Conservation (phyloP, 2,329 filamentous ascomycete genomes). For the Seiridium unicorne region DNA sequence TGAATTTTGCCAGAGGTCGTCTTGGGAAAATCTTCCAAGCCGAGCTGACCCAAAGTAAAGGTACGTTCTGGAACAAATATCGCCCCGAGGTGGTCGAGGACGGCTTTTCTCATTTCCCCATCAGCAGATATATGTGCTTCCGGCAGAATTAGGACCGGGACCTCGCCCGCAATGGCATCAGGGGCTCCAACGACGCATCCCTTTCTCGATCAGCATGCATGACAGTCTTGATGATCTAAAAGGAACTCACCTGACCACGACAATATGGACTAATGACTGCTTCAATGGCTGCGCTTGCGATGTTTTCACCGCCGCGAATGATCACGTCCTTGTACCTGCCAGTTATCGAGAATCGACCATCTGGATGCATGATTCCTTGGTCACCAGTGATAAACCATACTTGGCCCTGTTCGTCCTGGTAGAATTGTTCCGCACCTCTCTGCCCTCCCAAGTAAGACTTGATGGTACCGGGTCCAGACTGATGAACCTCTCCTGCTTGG, state of each 20-base stretch:
- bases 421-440: not conserved
- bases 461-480: not conserved
- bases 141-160: not conserved
- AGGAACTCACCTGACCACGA: not conserved
- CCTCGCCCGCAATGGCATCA: not conserved
- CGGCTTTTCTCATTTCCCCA: not conserved
- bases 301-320: slow-evolving; percentile 1
- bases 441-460: not conserved
- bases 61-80: not conserved
- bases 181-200: not conserved
- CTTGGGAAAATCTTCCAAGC: not conserved
- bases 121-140: not conserved
- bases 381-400: not conserved
- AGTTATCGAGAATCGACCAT: not conserved
- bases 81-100: not conserved
- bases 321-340: slow-evolving; percentile 7
- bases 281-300: not conserved
- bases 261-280: not conserved
- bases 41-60: not conserved
- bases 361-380: not conserved
- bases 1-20: not conserved
- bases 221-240: too few species aligned
- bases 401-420: not conserved
- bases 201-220: not conserved
- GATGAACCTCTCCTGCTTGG: slow-evolving; percentile 2